phyloP scores from a whole-genome alignment of 2,329 filamentous ascomycete genomes.

The Fusarium heterosporum region DNA sequence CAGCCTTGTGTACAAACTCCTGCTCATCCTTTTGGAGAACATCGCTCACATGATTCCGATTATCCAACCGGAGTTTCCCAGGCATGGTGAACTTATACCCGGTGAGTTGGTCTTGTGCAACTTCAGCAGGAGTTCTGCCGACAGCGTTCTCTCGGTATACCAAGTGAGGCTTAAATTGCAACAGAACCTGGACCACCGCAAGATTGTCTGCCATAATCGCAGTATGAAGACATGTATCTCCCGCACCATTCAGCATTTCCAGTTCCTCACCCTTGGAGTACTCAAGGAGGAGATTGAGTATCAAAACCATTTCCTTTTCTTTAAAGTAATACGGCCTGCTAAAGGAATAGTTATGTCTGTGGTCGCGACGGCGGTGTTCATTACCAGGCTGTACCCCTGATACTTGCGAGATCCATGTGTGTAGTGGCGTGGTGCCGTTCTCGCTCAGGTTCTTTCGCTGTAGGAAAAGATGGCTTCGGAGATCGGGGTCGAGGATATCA shows the following conservation, averaged over 20 bases:
- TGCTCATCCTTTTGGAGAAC: constrained; percentile 14
- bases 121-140: constrained; percentile 77
- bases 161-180: constrained; percentile 68
- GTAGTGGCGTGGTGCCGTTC: constrained; percentile 72
- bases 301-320: constrained; percentile 51
- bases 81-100: constrained; percentile 51
- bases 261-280: constrained; percentile 68
- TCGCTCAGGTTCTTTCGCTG: constrained; percentile 66
- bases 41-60: constrained; percentile 1
- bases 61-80: constrained; percentile 6
- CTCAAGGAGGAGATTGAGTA: constrained; percentile 63
- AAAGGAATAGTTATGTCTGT: constrained; percentile 16
- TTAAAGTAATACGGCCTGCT: constrained; percentile 40
- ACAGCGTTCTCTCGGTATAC: constrained; percentile 80
- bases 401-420: constrained; percentile 63
- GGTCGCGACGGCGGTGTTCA: neutral
- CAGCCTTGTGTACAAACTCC: constrained; percentile 25
- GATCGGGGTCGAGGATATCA: constrained; percentile 66
- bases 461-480: constrained; percentile 68
- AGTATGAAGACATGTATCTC: constrained; percentile 73
- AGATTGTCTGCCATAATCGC: constrained; percentile 57
- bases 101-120: constrained; percentile 68
- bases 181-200: constrained; percentile 57
- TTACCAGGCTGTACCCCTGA: constrained; percentile 35
- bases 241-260: constrained; percentile 70